These are phyloP conservation scores for Trichoderma sp. DNA, from an alignment of 2,329 filamentous ascomycete species.

Conservation along the genomic window DNA sequence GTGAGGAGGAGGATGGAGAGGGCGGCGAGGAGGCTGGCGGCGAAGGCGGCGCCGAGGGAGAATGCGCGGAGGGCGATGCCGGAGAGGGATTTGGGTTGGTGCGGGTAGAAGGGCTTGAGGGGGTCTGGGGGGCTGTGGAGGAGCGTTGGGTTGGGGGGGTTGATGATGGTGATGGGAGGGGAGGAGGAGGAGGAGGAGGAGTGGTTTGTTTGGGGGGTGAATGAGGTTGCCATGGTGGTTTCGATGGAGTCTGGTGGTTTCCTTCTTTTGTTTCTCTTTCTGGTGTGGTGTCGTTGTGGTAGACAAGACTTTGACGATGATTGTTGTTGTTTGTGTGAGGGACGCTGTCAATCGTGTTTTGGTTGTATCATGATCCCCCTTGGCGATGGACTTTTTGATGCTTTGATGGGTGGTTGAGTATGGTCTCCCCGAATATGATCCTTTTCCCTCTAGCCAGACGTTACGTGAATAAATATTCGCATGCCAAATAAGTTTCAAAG, in stretches of 20 bases:
- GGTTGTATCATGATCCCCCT: too few relatives aligned
- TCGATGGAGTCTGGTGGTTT: background rate
- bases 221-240: constrained; percentile 25
- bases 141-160: constrained; percentile 1
- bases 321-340: too few relatives aligned
- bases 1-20: constrained; percentile 42
- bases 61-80: constrained; percentile 63
- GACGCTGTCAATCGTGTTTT: too few relatives aligned
- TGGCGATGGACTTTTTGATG: too few relatives aligned
- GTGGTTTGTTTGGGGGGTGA: constrained; percentile 1
- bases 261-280: background rate
- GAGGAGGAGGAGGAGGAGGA: constrained; percentile 15
- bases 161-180: constrained; percentile 29
- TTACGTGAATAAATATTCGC: background rate
- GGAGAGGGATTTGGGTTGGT: constrained; percentile 58
- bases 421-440: too few relatives aligned
- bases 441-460: too few relatives aligned
- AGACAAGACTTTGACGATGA: too few relatives aligned
- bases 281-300: too few relatives aligned
- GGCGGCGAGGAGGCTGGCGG: constrained; percentile 41
- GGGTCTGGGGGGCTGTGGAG: constrained; percentile 19
- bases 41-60: constrained; percentile 52
- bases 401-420: too few relatives aligned
- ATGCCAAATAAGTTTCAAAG: background rate
- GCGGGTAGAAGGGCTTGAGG: constrained; percentile 45